A percentile compares a stretch with the other conserved stretches of the same genome.
Evolutionary conservation across 2,329 filamentous ascomycete species (phyloP).

Genomic region (Aspergillus versicolor): DNA sequence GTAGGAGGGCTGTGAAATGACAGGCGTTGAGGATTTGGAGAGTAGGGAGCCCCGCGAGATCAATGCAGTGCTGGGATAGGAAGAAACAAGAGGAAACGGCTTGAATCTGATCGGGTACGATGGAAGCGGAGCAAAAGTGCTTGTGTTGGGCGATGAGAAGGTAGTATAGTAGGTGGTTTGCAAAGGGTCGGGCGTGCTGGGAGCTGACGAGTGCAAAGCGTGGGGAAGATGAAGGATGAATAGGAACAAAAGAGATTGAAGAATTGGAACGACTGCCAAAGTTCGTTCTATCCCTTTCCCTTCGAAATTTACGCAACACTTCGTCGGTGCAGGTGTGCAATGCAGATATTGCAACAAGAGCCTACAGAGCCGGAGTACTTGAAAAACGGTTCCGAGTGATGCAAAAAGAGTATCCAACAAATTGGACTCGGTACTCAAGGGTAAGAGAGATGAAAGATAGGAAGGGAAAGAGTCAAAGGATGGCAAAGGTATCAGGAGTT

Average conservation of each 20-base stretch:
- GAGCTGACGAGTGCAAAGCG: constrained; percentile 21
- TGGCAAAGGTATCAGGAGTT: constrained; percentile 8
- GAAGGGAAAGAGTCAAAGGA: constrained; percentile 13
- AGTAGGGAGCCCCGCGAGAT: constrained; percentile 20
- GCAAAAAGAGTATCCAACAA: not conserved
- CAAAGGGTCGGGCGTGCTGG: constrained; percentile 22
- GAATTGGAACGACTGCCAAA: constrained; percentile 13
- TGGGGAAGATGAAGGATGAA: constrained; percentile 17
- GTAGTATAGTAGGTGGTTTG: constrained; percentile 14
- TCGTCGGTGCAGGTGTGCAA: constrained; percentile 3
- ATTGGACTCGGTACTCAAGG: not conserved
- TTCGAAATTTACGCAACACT: constrained; percentile 17
- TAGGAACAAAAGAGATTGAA: constrained; percentile 4
- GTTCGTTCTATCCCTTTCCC: constrained; percentile 18
- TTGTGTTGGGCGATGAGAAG: constrained; percentile 23
- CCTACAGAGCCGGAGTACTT: not conserved
- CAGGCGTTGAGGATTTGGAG: constrained; percentile 20
- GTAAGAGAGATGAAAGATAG: constrained; percentile 5
- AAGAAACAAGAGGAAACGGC: constrained; percentile 18
- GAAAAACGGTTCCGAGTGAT: not conserved
- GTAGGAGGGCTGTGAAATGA: constrained; percentile 27
- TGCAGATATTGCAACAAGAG: not conserved
- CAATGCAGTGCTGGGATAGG: constrained; percentile 24
- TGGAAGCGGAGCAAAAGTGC: constrained; percentile 19
- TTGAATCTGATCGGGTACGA: constrained; percentile 24